Evolutionary conservation across 176 grass and related monocot genomes (phyloP).

Genomic region (Tuctoria greenei): DNA sequence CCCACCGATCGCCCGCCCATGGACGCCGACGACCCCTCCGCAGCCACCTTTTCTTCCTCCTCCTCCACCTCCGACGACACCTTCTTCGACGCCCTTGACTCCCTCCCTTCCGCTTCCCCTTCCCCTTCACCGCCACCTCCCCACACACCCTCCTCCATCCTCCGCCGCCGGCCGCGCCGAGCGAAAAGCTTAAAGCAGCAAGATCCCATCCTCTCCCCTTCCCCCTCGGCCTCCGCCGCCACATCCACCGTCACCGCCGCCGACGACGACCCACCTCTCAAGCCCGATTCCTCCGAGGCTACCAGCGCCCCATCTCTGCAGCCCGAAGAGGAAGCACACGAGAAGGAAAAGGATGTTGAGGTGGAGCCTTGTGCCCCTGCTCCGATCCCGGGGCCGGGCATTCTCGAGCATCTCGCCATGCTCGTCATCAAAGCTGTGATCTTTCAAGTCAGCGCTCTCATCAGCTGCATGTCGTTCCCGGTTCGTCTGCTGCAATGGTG

Average conservation of each 20-base stretch:
- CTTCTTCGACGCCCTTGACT: conserved; percentile 51
- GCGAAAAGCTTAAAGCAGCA: conserved; percentile 20
- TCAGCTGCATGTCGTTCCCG: conserved; percentile 55
- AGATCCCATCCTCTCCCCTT: not conserved
- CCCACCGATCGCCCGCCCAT: conserved; percentile 13
- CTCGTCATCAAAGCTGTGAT: conserved; percentile 64
- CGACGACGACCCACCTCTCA: conserved; percentile 22
- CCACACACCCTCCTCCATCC: conserved; percentile 27
- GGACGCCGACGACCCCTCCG: conserved; percentile 32
- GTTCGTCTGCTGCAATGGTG: conserved; percentile 61
- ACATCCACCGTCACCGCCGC: conserved; percentile 24
- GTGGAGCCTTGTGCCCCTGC: not conserved
- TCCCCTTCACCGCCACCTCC: not conserved
- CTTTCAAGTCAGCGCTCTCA: conserved; percentile 63
- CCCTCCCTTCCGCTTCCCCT: conserved; percentile 13
- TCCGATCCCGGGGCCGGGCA: conserved; percentile 8
- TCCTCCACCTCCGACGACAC: not conserved
- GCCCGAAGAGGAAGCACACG: not conserved
- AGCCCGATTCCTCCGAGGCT: conserved; percentile 26
- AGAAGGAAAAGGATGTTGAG: not conserved
- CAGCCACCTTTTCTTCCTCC: not conserved
- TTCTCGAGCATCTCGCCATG: conserved; percentile 46
- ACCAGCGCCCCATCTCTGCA: not conserved
- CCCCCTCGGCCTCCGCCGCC: conserved; percentile 24
- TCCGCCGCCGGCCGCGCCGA: conserved; percentile 40